Percentiles rank a stretch among this genome's conserved stretches.
These are phyloP conservation scores for Blastobotrys arbuscula DNA, from an alignment of 1,139 yeast species.

Conservation along the genomic window DNA sequence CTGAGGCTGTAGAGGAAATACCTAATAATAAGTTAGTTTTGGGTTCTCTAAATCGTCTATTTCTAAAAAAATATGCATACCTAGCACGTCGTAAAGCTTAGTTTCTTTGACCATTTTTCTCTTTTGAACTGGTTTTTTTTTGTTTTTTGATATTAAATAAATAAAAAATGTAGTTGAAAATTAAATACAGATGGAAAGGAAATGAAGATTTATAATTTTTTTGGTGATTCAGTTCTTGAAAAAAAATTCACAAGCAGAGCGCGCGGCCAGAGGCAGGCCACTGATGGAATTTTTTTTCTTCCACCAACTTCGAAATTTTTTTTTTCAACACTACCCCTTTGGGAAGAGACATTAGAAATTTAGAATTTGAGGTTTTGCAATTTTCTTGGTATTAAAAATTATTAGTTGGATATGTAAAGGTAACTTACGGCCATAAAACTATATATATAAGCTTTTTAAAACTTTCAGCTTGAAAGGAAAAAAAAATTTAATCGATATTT, in stretches of 20 bases:
- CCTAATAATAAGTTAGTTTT: constrained; percentile 29
- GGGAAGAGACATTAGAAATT: no score
- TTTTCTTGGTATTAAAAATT: neutral
- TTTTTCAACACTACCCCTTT: no score
- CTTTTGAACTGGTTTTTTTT: neutral
- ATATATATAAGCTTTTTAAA: no score
- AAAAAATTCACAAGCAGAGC: no score
- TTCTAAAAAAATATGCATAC: constrained; percentile 20
- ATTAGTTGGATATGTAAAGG: neutral
- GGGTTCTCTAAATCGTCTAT: neutral
- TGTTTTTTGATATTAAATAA: neutral
- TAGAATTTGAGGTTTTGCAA: no score
- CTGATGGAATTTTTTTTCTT: no score
- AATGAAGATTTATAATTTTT: no score
- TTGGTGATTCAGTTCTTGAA: no score
- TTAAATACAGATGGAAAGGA: no score
- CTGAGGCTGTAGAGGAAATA: constrained; percentile 72
- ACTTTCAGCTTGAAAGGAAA: neutral
- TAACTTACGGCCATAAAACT: no score
- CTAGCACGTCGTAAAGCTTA: constrained; percentile 76
- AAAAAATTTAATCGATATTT: neutral
- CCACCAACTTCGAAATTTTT: constrained; percentile 15
- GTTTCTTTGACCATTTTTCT: constrained; percentile 74
- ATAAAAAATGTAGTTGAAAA: no score
- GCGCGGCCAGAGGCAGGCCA: no score